These are phyloP conservation scores for Monilinia laxa DNA, from an alignment of 2,329 filamentous ascomycete genomes.

Conservation along the genomic window DNA sequence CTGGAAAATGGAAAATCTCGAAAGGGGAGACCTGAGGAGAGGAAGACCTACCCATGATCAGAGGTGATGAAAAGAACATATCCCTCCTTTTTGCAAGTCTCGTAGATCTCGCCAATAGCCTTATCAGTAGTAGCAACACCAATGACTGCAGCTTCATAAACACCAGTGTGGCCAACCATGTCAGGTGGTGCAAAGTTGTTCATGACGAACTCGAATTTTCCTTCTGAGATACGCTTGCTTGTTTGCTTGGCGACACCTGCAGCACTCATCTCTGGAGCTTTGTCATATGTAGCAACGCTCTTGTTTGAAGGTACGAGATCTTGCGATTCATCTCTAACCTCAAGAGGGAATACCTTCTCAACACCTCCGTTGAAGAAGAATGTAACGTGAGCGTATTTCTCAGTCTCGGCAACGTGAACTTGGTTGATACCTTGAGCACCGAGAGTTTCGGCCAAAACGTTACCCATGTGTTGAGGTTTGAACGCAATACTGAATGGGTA, in stretches of 20 bases:
- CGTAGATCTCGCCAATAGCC: slow-evolving; percentile 89
- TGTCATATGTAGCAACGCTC: slow-evolving; percentile 88
- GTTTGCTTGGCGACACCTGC: slow-evolving; percentile 87
- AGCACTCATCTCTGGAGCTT: slow-evolving; percentile 94
- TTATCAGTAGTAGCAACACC: slow-evolving; percentile 85
- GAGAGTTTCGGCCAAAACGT: slow-evolving; percentile 97
- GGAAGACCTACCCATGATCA: slow-evolving; percentile 72
- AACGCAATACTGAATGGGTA: slow-evolving; percentile 93
- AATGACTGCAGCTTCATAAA: slow-evolving; percentile 90
- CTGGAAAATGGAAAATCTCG: not conserved
- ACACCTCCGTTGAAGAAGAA: slow-evolving; percentile 99
- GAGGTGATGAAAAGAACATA: slow-evolving; percentile 95
- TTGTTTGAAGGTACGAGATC: slow-evolving; percentile 85
- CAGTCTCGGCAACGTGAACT: slow-evolving; percentile 95
- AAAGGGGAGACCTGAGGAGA: not conserved
- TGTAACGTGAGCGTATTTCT: slow-evolving; percentile 99
- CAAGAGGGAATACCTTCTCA: slow-evolving; percentile 91
- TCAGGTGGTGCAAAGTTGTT: slow-evolving; percentile 99
- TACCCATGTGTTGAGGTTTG: slow-evolving; percentile 91
- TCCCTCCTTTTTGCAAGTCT: slow-evolving; percentile 87
- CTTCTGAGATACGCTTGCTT: slow-evolving; percentile 78
- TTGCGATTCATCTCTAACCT: slow-evolving; percentile 80
- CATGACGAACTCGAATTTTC: slow-evolving; percentile 95
- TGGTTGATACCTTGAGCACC: slow-evolving; percentile 86
- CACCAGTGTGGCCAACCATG: slow-evolving; percentile 98